phyloP scores from a whole-genome alignment of 768 basidiomycete species.

The Suillus bovinus region DNA sequence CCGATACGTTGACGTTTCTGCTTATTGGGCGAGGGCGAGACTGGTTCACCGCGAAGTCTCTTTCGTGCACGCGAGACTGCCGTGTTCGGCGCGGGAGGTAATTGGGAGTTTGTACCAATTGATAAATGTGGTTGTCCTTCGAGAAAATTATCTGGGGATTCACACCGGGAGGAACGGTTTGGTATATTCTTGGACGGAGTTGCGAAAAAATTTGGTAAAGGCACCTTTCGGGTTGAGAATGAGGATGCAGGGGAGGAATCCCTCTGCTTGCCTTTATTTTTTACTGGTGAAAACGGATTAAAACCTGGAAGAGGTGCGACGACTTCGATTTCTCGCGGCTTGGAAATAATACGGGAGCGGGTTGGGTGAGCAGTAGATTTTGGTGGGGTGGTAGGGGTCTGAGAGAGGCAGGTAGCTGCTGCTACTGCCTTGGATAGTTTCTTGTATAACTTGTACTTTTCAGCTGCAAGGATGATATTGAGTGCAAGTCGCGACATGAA shows the following conservation, averaged over 20 bases:
- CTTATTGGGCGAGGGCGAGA: slow-evolving; percentile 81
- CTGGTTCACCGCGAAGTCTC: slow-evolving; percentile 78
- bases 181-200: slow-evolving; percentile 42
- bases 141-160: slow-evolving; percentile 45
- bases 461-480: slow-evolving; percentile 44
- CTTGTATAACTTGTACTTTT: slow-evolving; percentile 84
- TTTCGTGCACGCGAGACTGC: slow-evolving; percentile 74
- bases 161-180: slow-evolving; percentile 27
- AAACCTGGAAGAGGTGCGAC: slow-evolving; percentile 55
- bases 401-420: slow-evolving; percentile 38
- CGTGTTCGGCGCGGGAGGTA: slow-evolving; percentile 28
- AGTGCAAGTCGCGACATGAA: slow-evolving; percentile 14
- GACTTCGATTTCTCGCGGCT: slow-evolving; percentile 51
- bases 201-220: slow-evolving; percentile 43
- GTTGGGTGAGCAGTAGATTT: slow-evolving; percentile 26
- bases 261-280: slow-evolving; percentile 55
- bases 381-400: slow-evolving; percentile 37
- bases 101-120: slow-evolving; percentile 21
- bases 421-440: slow-evolving; percentile 55
- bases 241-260: slow-evolving; percentile 23
- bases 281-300: slow-evolving; percentile 81
- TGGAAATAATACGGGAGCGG: slow-evolving; percentile 38
- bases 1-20: slow-evolving; percentile 65
- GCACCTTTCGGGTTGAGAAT: slow-evolving; percentile 16
- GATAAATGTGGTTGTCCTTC: slow-evolving; percentile 26